Evolutionary conservation across 768 basidiomycete genomes (phyloP).

Genomic region (Boletales sp.): DNA sequence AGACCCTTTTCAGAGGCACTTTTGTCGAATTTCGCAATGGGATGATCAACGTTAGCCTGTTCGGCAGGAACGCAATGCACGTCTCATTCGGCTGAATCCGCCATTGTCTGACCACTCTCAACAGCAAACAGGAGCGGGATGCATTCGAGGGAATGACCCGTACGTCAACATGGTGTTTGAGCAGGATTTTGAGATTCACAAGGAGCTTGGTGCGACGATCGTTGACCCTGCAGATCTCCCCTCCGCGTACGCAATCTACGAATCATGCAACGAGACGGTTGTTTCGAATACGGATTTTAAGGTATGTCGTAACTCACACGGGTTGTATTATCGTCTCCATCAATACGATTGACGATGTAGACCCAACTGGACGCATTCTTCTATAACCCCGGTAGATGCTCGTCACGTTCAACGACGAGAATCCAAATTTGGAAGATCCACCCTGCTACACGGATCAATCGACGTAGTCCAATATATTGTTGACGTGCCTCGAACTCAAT

Average conservation of each 20-base stretch:
- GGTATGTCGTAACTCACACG: slow-evolving; percentile 27
- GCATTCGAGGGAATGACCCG: slow-evolving; percentile 54
- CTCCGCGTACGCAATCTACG: slow-evolving; percentile 46
- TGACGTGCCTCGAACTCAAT: too few relatives aligned
- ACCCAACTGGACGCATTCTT: slow-evolving; percentile 52
- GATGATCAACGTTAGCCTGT: slow-evolving; percentile 96
- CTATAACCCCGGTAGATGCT: slow-evolving; percentile 47
- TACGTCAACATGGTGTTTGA: slow-evolving; percentile 37
- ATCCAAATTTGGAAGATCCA: slow-evolving; percentile 47
- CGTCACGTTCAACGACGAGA: slow-evolving; percentile 50
- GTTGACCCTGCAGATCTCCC: slow-evolving; percentile 65
- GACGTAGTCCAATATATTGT: slow-evolving; percentile 12
- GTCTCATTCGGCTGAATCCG: slow-evolving; percentile 23
- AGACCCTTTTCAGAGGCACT: slow-evolving; percentile 58
- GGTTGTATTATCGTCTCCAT: neutral
- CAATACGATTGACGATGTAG: slow-evolving; percentile 25
- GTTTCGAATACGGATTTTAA: slow-evolving; percentile 60
- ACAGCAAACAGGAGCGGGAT: slow-evolving; percentile 78
- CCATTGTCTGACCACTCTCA: neutral
- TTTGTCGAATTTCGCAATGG: slow-evolving; percentile 96
- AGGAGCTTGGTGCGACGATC: slow-evolving; percentile 42
- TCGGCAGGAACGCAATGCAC: slow-evolving; percentile 93
- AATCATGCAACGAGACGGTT: slow-evolving; percentile 50
- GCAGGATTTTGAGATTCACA: slow-evolving; percentile 36
- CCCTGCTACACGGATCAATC: slow-evolving; percentile 33